A percentile compares a stretch with the other conserved stretches of the same genome.
phyloP scores from a whole-genome alignment of 139 green algal genomes.

The Tetratostichococcus sp. region DNA sequence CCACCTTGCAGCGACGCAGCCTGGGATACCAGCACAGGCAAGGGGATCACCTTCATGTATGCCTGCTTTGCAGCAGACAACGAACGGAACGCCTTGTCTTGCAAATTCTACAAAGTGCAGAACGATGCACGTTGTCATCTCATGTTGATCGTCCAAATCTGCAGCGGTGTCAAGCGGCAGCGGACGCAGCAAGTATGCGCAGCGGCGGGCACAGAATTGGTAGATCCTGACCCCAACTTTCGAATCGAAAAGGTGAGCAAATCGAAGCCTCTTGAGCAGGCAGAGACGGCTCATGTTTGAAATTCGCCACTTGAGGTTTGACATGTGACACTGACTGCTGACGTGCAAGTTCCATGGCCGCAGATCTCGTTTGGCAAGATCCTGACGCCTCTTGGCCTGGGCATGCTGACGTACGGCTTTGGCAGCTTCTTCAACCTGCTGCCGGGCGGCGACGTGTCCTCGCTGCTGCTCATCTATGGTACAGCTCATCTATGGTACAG shows the following conservation, averaged over 20 bases:
- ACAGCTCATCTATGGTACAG: slow-evolving; percentile 71
- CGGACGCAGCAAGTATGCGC: neutral
- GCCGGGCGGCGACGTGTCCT: slow-evolving; percentile 79
- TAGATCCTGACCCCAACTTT: neutral
- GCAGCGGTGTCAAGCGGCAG: too few relatives aligned
- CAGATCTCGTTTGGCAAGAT: slow-evolving; percentile 86
- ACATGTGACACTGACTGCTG: too few relatives aligned
- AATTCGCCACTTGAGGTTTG: too few relatives aligned
- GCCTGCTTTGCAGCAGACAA: neutral
- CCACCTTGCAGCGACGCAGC: neutral
- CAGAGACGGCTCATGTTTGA: too few relatives aligned
- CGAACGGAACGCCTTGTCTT: too few relatives aligned
- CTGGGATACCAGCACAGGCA: neutral
- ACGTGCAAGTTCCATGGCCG: neutral
- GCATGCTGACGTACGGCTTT: slow-evolving; percentile 83
- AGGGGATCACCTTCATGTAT: too few relatives aligned
- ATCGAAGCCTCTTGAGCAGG: too few relatives aligned
- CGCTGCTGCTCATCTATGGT: slow-evolving; percentile 94
- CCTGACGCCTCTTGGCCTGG: slow-evolving; percentile 66
- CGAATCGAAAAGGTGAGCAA: neutral
- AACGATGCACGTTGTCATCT: too few relatives aligned
- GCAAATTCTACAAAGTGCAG: too few relatives aligned
- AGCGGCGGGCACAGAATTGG: neutral
- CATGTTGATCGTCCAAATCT: too few relatives aligned
- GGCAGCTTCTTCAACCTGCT: slow-evolving; percentile 91